A percentile compares a stretch with the other conserved stretches of the same genome.
Evolutionary conservation across 345 rosid genomes (phyloP).

Genomic region (Ceriops zippeliana): DNA sequence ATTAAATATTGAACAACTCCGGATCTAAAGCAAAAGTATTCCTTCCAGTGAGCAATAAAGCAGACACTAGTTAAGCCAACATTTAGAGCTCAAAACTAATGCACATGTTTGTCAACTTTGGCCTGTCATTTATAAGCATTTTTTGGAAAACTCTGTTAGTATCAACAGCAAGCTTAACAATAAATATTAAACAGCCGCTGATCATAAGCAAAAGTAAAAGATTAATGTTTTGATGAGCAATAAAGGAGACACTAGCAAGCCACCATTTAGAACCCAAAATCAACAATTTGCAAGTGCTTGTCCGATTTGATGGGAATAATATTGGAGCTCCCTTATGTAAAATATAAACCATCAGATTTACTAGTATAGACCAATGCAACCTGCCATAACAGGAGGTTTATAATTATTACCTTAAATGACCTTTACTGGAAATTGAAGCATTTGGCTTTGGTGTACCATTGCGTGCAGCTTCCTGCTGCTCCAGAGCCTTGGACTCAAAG

Average conservation of each 20-base stretch:
- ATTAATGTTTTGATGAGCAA: neutral
- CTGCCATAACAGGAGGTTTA: neutral
- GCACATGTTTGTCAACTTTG: neutral
- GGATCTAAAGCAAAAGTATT: too few relatives aligned
- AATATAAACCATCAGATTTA: neutral
- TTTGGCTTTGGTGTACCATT: slow-evolving; percentile 37
- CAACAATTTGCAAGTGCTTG: neutral
- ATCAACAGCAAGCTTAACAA: too few relatives aligned
- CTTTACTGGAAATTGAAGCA: slow-evolving; percentile 39
- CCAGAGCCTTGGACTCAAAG: slow-evolving; percentile 36
- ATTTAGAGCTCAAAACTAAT: slow-evolving; percentile 1
- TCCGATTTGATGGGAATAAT: neutral
- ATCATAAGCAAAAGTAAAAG: too few relatives aligned
- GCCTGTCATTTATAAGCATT: neutral
- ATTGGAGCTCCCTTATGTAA: neutral
- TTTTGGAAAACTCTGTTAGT: neutral
- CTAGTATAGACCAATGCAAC: neutral
- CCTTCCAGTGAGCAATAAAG: neutral
- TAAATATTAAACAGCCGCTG: too few relatives aligned
- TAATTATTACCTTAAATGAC: slow-evolving; percentile 32
- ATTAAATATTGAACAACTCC: too few relatives aligned
- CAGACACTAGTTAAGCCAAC: neutral
- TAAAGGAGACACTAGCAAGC: neutral
- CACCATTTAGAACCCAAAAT: slow-evolving; percentile 4
- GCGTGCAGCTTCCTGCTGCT: slow-evolving; percentile 39